Conservation (phyloP, 768 basidiomycete genomes). For the Calocera viscosa region DNA sequence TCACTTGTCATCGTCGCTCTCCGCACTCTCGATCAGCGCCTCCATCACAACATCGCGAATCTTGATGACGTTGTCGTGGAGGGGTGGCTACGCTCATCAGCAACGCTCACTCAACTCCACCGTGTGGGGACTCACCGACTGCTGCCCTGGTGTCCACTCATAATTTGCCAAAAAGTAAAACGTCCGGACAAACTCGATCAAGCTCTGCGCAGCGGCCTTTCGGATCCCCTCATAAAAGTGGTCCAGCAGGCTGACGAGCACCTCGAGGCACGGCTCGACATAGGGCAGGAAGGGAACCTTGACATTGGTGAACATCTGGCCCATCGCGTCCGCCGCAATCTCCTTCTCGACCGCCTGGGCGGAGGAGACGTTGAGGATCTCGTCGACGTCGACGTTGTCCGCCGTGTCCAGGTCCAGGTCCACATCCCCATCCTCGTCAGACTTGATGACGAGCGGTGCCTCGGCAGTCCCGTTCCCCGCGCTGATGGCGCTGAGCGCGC, state of each 20-base stretch:
- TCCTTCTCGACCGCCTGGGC: slow-evolving; percentile 98
- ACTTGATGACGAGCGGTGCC: slow-evolving; percentile 51
- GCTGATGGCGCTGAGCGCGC: slow-evolving; percentile 25
- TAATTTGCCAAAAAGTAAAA: slow-evolving; percentile 79
- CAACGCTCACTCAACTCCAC: slow-evolving; percentile 11
- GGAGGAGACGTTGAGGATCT: slow-evolving; percentile 83
- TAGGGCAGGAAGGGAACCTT: slow-evolving; percentile 79
- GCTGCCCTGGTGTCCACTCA: slow-evolving; percentile 69
- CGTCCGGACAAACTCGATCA: slow-evolving; percentile 77
- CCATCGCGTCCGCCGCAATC: slow-evolving; percentile 93
- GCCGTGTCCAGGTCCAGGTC: slow-evolving; percentile 58
- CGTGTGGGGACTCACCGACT: slow-evolving; percentile 37
- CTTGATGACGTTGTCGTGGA: slow-evolving; percentile 61
- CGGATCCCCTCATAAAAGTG: slow-evolving; percentile 98
- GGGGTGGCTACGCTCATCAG: slow-evolving; percentile 31
- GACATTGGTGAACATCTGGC: slow-evolving; percentile 74
- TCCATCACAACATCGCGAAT: slow-evolving; percentile 63
- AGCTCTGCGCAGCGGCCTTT: slow-evolving; percentile 77
- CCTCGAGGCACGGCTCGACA: slow-evolving; percentile 68
- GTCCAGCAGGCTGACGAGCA: slow-evolving; percentile 61
- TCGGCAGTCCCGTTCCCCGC: slow-evolving; percentile 49
- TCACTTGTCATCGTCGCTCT: slow-evolving; percentile 93
- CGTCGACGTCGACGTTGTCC: slow-evolving; percentile 55
- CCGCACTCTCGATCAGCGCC: slow-evolving; percentile 75
- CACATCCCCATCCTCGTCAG: slow-evolving; percentile 42